These are phyloP conservation scores for Pneumocystis murina DNA, from an alignment of 1,139 yeast species.

Conservation along the genomic window DNA sequence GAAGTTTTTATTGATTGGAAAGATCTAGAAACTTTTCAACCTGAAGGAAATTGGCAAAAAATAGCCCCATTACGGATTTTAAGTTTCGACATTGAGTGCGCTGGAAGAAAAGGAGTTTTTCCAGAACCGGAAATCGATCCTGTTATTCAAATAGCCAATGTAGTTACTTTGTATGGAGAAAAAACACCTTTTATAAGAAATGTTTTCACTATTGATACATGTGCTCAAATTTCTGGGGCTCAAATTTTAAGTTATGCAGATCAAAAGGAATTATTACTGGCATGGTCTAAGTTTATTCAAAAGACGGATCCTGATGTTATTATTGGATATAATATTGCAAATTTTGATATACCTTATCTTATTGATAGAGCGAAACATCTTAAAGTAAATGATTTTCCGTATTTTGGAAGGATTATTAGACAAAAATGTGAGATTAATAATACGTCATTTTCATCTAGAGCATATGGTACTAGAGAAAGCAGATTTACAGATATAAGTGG, in stretches of 20 bases:
- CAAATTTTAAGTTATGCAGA: constrained; percentile 62
- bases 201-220: constrained; percentile 82
- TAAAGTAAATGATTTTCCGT: constrained; percentile 56
- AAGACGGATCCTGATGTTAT: constrained; percentile 89
- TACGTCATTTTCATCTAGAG: constrained; percentile 78
- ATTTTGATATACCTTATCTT: constrained; percentile 88
- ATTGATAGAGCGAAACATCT: constrained; percentile 74
- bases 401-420: constrained; percentile 58
- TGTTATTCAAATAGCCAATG: constrained; percentile 93
- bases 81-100: constrained; percentile 96
- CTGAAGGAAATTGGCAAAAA: constrained; percentile 89
- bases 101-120: constrained; percentile 91
- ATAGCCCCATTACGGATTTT: constrained; percentile 88
- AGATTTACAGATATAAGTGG: constrained; percentile 90
- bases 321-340: constrained; percentile 87
- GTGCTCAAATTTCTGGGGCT: constrained; percentile 88
- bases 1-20: constrained; percentile 59
- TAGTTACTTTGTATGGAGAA: constrained; percentile 72
- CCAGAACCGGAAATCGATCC: constrained; percentile 92
- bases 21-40: constrained; percentile 60
- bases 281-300: constrained; percentile 74
- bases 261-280: constrained; percentile 68
- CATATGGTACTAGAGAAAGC: constrained; percentile 90
- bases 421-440: constrained; percentile 68
- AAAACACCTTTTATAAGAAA: constrained; percentile 79